Percentiles rank a stretch among this genome's conserved stretches.
phyloP scores from a whole-genome alignment of 2,329 filamentous ascomycete species.

The Thielaviopsis populi region DNA sequence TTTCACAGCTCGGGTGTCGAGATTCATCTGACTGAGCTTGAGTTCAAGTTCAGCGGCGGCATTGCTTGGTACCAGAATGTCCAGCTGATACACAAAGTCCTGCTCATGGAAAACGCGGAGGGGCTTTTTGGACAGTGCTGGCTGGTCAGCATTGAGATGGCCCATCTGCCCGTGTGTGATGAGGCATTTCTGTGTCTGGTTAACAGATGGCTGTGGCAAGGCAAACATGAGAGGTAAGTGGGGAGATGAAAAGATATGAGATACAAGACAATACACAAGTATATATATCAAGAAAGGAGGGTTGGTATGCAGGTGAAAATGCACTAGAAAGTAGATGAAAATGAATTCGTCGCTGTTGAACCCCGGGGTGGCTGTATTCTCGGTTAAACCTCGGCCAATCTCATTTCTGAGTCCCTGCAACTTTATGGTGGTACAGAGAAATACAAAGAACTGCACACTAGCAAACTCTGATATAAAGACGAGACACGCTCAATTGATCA shows the following conservation, averaged over 20 bases:
- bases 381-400: background rate
- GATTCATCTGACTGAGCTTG: conserved; percentile 25
- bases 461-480: background rate
- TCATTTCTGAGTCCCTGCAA: background rate
- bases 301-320: background rate
- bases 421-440: background rate
- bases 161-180: conserved; percentile 54
- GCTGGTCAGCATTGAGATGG: conserved; percentile 55
- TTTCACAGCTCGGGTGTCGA: conserved; percentile 41
- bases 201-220: conserved; percentile 31
- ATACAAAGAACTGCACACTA: background rate
- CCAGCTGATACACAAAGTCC: conserved; percentile 53
- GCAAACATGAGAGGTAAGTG: conserved; percentile 30
- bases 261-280: too few relatives aligned
- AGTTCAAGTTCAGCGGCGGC: conserved; percentile 38
- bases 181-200: conserved; percentile 52
- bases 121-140: conserved; percentile 50
- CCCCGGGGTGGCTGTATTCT: background rate
- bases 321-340: background rate
- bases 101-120: conserved; percentile 59
- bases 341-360: background rate
- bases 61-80: conserved; percentile 58
- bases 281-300: too few relatives aligned
- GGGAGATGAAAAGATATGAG: background rate
- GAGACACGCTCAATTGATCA: background rate